These are phyloP conservation scores for Apiospora sp. DNA, from an alignment of 2,329 filamentous ascomycete species.

Conservation along the genomic window DNA sequence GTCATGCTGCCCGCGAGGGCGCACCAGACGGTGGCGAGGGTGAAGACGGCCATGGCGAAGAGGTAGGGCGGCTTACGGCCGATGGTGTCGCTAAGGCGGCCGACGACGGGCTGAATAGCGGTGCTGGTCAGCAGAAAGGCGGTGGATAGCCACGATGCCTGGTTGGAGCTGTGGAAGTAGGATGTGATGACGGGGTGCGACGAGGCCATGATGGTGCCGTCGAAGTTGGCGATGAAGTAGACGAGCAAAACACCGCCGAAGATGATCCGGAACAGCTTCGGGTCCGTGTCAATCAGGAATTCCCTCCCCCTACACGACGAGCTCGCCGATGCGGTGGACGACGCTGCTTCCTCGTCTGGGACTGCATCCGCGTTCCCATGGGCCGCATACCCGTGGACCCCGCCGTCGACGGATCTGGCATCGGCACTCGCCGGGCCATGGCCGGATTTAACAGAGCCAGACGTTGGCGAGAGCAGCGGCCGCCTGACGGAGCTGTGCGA, in stretches of 20 bases:
- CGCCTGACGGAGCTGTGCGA: conserved; percentile 34
- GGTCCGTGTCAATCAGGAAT: conserved; percentile 56
- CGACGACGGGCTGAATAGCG: conserved; percentile 77
- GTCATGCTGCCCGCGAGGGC: conserved; percentile 71
- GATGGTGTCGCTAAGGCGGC: conserved; percentile 76
- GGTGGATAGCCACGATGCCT: conserved; percentile 83
- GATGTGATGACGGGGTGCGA: conserved; percentile 84
- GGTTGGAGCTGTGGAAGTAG: conserved; percentile 79
- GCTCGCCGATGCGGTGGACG: conserved; percentile 20
- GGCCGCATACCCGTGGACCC: neutral
- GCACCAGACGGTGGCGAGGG: conserved; percentile 73
- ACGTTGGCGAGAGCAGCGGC: neutral
- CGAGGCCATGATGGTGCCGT: conserved; percentile 83
- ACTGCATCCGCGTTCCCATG: neutral
- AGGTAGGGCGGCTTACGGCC: conserved; percentile 74
- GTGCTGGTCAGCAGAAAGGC: conserved; percentile 81
- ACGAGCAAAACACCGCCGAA: conserved; percentile 66
- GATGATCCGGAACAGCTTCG: conserved; percentile 66
- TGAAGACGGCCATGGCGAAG: conserved; percentile 68
- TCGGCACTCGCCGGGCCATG: conserved; percentile 26
- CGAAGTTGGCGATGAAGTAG: conserved; percentile 71
- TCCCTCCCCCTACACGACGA: conserved; percentile 22
- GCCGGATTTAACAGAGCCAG: neutral
- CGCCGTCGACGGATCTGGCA: conserved; percentile 21
- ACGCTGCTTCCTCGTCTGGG: neutral